Evolutionary conservation across 441 rosid genomes (phyloP).

Genomic region (Gossypium gossypioides): DNA sequence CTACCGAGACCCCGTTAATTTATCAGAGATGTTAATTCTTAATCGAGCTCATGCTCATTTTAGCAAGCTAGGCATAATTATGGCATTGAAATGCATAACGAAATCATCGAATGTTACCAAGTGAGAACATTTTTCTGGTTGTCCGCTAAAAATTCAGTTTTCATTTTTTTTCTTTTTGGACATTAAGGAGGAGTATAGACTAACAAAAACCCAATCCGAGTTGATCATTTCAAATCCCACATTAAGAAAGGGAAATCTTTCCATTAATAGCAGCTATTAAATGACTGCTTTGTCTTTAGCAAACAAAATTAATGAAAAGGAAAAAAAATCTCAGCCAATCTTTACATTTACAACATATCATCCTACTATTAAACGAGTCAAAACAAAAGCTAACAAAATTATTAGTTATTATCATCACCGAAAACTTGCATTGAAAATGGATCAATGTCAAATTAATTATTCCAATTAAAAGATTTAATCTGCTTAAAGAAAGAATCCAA

Average conservation of each 20-base stretch:
- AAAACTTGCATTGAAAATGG: neutral
- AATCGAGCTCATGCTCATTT: neutral
- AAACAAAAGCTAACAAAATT: neutral
- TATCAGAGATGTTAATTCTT: neutral
- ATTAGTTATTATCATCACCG: neutral
- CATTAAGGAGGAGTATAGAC: neutral
- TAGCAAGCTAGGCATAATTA: neutral
- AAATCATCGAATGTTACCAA: neutral
- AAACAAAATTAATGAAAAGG: neutral
- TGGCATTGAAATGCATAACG: neutral
- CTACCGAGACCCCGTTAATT: neutral
- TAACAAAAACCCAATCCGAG: neutral
- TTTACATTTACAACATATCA: neutral
- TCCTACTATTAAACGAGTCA: neutral
- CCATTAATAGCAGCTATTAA: neutral
- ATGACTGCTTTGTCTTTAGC: neutral
- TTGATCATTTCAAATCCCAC: neutral
- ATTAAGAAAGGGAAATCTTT: neutral
- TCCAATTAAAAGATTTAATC: neutral
- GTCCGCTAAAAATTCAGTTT: neutral
- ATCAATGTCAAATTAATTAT: neutral
- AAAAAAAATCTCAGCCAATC: neutral
- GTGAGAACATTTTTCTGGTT: neutral
- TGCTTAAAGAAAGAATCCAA: neutral
- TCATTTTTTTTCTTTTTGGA: neutral